phyloP scores from a whole-genome alignment of 2,329 filamentous ascomycete genomes.

The Neurospora sp. region DNA sequence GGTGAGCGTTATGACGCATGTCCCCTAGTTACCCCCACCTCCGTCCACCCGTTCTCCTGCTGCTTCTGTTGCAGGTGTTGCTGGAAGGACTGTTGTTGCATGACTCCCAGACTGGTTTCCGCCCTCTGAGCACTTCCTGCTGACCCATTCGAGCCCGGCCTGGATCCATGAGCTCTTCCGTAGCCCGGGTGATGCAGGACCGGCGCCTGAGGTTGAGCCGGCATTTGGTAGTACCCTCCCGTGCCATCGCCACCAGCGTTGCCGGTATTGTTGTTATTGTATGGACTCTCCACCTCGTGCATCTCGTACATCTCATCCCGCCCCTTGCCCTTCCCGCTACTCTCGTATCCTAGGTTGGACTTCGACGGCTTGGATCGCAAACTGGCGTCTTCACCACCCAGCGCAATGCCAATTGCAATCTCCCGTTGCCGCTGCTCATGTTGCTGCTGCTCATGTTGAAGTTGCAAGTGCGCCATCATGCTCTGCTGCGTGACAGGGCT shows the following conservation, averaged over 20 bases:
- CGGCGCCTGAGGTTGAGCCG: constrained; percentile 26
- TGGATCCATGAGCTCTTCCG: constrained; percentile 24
- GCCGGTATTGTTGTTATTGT: constrained; percentile 18
- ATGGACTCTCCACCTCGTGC: constrained; percentile 30
- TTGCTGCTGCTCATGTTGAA: constrained; percentile 8
- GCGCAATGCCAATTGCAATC: constrained; percentile 32
- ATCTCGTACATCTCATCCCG: constrained; percentile 38
- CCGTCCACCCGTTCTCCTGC: constrained; percentile 7
- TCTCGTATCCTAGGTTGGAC: constrained; percentile 19
- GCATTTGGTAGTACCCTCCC: constrained; percentile 10
- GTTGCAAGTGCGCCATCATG: constrained; percentile 17
- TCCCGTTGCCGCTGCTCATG: constrained; percentile 16
- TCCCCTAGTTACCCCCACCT: constrained; percentile 11
- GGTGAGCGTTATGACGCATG: constrained; percentile 6
- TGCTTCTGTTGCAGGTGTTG: constrained; percentile 3
- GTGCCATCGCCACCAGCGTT: not conserved
- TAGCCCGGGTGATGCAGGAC: constrained; percentile 38
- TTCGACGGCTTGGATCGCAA: constrained; percentile 22
- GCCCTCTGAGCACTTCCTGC: constrained; percentile 1
- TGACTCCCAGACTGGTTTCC: not conserved
- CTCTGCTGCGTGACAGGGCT: constrained; percentile 10
- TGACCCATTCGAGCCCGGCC: constrained; percentile 14
- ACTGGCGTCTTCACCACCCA: constrained; percentile 29
- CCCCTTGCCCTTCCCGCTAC: constrained; percentile 30
- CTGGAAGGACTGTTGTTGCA: constrained; percentile 1